Conservation (phyloP, 805 yeast species). For the Nakazawaea sp. region DNA sequence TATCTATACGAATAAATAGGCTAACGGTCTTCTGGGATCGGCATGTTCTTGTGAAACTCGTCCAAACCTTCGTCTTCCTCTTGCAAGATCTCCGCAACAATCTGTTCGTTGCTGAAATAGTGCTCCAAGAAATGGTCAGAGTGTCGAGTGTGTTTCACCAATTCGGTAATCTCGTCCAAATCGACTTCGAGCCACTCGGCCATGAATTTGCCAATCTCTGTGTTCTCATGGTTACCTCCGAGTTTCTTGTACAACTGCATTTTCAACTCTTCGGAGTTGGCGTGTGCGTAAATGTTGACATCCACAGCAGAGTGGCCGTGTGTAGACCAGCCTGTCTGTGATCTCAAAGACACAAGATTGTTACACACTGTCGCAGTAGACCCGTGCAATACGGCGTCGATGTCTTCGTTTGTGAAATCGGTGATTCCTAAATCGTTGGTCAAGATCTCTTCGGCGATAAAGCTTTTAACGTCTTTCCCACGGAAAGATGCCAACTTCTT, state of each 20-base stretch:
- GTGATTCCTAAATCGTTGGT: constrained; percentile 60
- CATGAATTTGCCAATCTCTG: constrained; percentile 74
- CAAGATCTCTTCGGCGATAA: constrained; percentile 47
- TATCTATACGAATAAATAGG: too few relatives aligned
- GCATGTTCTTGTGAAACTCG: too few relatives aligned
- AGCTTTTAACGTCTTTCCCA: constrained; percentile 25
- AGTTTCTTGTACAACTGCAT: constrained; percentile 36
- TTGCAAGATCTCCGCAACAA: not conserved
- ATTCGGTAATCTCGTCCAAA: constrained; percentile 40
- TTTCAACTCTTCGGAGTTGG: constrained; percentile 45
- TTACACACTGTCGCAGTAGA: constrained; percentile 37
- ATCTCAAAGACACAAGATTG: constrained; percentile 69
- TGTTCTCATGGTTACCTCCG: constrained; percentile 82
- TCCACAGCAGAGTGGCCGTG: constrained; percentile 97
- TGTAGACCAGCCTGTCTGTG: constrained; percentile 94
- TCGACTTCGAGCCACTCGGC: constrained; percentile 43
- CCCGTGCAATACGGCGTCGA: constrained; percentile 30
- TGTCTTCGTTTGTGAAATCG: constrained; percentile 51
- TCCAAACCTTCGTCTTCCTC: not conserved
- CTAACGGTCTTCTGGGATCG: too few relatives aligned
- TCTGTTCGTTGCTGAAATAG: not conserved
- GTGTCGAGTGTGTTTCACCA: constrained; percentile 34
- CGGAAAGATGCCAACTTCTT: constrained; percentile 32
- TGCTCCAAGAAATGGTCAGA: too few relatives aligned
- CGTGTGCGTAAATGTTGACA: constrained; percentile 81